phyloP scores from a whole-genome alignment of 306 rosid genomes.

The Gillenia trifoliata region DNA sequence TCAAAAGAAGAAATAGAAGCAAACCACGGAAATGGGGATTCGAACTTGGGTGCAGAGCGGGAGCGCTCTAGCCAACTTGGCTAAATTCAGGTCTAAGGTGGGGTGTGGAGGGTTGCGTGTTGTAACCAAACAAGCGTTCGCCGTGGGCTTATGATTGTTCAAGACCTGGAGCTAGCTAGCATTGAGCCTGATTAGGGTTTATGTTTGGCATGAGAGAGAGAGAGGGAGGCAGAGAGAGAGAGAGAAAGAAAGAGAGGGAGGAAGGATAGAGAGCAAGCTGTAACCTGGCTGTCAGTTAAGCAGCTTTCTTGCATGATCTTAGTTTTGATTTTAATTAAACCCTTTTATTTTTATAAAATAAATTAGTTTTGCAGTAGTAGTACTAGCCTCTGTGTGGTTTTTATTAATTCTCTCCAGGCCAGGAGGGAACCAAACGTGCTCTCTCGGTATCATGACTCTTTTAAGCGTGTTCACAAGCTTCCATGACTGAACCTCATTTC shows the following conservation, averaged over 20 bases:
- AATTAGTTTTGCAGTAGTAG: slow-evolving; percentile 11
- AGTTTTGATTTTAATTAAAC: slow-evolving; percentile 6
- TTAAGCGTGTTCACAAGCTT: slow-evolving; percentile 54
- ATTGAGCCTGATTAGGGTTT: slow-evolving; percentile 41
- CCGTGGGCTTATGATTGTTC: slow-evolving; percentile 47
- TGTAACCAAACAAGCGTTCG: slow-evolving; percentile 15
- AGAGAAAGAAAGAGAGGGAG: no score
- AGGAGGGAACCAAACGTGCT: slow-evolving; percentile 82
- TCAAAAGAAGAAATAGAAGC: not conserved
- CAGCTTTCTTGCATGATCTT: slow-evolving; percentile 98
- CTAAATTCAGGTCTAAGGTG: not conserved
- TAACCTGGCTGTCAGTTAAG: slow-evolving; percentile 81
- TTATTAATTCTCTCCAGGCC: not conserved
- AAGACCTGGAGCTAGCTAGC: slow-evolving; percentile 13
- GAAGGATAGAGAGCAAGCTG: slow-evolving; percentile 61
- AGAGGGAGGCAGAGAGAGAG: slow-evolving; percentile 16
- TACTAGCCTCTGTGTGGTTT: not conserved
- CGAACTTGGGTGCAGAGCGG: not conserved
- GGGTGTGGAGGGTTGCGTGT: slow-evolving; percentile 16
- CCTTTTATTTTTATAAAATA: not conserved
- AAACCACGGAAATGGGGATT: not conserved
- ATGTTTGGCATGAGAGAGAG: slow-evolving; percentile 39
- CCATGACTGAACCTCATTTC: slow-evolving; percentile 20
- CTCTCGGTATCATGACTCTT: slow-evolving; percentile 54
- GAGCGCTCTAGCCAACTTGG: not conserved